Evolutionary conservation across 257 asterid genomes (phyloP).

Genomic region (Jaltomata sinuosa): DNA sequence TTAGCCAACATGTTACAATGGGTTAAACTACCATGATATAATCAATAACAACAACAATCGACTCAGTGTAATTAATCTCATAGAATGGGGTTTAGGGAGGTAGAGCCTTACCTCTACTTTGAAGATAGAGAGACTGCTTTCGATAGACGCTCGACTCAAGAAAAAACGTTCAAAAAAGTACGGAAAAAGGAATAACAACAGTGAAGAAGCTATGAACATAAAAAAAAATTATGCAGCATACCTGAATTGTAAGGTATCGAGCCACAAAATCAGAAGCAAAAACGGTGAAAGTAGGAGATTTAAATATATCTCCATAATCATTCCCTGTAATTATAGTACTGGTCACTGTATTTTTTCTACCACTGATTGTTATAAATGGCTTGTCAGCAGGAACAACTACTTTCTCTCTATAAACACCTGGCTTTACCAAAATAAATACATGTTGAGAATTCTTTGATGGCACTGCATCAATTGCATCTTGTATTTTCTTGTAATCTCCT

Average conservation of each 20-base stretch:
- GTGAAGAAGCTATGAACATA: background rate
- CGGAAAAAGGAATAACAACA: background rate
- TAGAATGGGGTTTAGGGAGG: background rate
- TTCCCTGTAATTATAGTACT: constrained; percentile 18
- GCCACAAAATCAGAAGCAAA: constrained; percentile 38
- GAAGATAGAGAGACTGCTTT: background rate
- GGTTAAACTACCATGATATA: background rate
- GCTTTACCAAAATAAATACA: constrained; percentile 15
- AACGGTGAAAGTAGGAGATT: constrained; percentile 32
- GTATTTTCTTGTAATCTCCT: constrained; percentile 27
- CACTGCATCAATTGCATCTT: constrained; percentile 32
- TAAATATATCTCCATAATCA: constrained; percentile 24
- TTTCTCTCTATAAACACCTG: constrained; percentile 29
- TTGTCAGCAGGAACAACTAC: constrained; percentile 31
- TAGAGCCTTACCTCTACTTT: too few species aligned
- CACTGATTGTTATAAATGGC: constrained; percentile 35
- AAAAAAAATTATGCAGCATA: background rate
- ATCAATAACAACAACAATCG: background rate
- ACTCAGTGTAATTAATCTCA: background rate
- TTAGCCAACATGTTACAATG: background rate
- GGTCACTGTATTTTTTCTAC: constrained; percentile 6
- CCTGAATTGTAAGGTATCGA: constrained; percentile 35
- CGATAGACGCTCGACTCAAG: background rate
- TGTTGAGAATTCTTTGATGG: constrained; percentile 14
- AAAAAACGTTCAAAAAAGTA: background rate